Conservation (phyloP, 352 stramenopile species). For the Phytophthora podocarpi region DNA sequence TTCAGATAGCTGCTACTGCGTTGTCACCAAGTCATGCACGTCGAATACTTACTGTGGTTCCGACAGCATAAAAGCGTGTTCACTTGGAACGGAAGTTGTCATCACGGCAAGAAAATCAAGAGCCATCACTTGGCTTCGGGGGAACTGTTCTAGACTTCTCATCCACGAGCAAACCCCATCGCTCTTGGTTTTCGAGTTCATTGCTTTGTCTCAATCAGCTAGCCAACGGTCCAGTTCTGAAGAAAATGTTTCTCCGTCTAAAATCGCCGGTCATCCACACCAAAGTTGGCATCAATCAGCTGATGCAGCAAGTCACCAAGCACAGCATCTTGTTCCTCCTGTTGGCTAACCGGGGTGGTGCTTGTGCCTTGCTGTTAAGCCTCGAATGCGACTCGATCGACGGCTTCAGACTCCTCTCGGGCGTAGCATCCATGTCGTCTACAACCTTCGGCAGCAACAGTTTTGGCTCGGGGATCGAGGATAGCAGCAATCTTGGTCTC, state of each 20-base stretch:
- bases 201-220: neutral
- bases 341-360: neutral
- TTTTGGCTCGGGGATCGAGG: constrained; percentile 12
- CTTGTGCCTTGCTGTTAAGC: neutral
- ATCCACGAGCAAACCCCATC: constrained; percentile 10
- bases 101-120: constrained; percentile 13
- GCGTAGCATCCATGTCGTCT: neutral
- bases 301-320: neutral
- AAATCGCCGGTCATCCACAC: neutral
- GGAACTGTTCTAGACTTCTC: neutral
- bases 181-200: constrained; percentile 2
- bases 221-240: constrained; percentile 11
- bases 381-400: neutral
- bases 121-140: constrained; percentile 13
- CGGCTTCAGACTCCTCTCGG: neutral
- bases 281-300: constrained; percentile 13
- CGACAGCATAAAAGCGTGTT: constrained; percentile 14
- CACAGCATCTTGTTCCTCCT: constrained; percentile 2
- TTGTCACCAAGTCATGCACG: constrained; percentile 11
- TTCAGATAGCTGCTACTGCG: constrained; percentile 9
- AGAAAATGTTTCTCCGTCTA: constrained; percentile 1
- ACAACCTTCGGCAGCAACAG: neutral
- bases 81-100: constrained; percentile 19
- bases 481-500: constrained; percentile 16
- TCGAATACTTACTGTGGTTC: constrained; percentile 1